Conservation (phyloP, 352 stramenopile genomes). For the Globisporangium acanthophoron region DNA sequence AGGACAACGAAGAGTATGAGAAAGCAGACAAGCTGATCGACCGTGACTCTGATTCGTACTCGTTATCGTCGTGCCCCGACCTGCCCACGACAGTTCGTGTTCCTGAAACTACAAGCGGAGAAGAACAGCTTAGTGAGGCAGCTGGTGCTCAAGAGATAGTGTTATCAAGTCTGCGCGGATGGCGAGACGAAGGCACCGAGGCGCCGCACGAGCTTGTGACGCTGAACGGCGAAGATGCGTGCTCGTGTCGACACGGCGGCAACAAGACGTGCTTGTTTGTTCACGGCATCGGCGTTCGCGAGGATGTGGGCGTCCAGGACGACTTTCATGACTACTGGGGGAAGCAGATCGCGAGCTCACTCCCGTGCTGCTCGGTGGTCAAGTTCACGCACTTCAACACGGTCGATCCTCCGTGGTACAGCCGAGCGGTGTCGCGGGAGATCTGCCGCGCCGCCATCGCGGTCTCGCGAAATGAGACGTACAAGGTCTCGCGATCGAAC, state of each 20-base stretch:
- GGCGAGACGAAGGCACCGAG: no score
- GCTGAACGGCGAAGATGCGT: background rate
- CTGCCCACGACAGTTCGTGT: background rate
- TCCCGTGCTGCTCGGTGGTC: conserved; percentile 27
- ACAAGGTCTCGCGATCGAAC: background rate
- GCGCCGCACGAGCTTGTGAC: no score
- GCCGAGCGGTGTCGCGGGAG: conserved; percentile 15
- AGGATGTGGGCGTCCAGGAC: conserved; percentile 18
- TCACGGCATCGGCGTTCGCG: conserved; percentile 31
- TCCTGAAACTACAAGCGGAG: no score
- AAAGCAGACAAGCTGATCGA: background rate
- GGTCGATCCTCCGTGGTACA: conserved; percentile 22
- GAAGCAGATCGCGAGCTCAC: conserved; percentile 12
- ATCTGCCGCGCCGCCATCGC: conserved; percentile 24
- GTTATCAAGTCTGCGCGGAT: no score
- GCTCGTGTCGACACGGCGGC: background rate
- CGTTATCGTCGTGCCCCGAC: background rate
- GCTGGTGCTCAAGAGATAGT: no score
- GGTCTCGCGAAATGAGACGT: conserved; percentile 11
- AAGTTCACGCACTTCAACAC: conserved; percentile 36
- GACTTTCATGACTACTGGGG: conserved; percentile 27
- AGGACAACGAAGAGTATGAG: background rate
- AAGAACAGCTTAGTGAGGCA: no score
- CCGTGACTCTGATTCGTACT: background rate
- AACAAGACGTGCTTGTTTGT: conserved; percentile 38